Conservation (phyloP, 179 eudicot species). For the Beta lomatogona region DNA sequence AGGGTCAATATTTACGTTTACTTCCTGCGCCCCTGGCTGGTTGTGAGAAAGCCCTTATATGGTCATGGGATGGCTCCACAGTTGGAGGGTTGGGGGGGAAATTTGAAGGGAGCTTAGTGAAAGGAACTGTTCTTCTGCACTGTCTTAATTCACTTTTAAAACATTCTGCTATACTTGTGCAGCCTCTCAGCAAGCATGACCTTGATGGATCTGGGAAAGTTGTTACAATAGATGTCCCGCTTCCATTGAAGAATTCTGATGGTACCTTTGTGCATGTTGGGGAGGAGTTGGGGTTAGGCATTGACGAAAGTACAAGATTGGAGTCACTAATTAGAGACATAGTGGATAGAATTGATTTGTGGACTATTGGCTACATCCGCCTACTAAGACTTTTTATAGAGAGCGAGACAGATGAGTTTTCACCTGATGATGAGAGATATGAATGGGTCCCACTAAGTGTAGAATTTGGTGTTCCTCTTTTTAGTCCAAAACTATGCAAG, state of each 20-base stretch:
- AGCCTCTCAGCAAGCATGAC: conserved; percentile 80
- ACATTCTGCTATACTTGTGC: conserved; percentile 91
- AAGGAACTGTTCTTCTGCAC: conserved; percentile 81
- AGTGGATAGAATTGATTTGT: conserved; percentile 66
- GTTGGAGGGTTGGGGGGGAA: conserved; percentile 95
- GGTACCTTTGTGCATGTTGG: conserved; percentile 74
- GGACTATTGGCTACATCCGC: conserved; percentile 93
- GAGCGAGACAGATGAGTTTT: conserved; percentile 43
- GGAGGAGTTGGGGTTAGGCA: conserved; percentile 68
- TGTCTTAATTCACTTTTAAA: conserved; percentile 90
- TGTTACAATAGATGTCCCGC: conserved; percentile 74
- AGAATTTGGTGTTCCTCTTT: conserved; percentile 92
- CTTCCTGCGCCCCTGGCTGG: conserved; percentile 98
- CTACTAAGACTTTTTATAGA: conserved; percentile 72
- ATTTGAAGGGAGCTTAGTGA: conserved; percentile 85
- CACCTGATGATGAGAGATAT: conserved; percentile 59
- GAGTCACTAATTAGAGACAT: conserved; percentile 54
- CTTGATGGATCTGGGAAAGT: conserved; percentile 68
- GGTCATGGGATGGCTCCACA: conserved; percentile 99
- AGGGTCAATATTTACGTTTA: conserved; percentile 85
- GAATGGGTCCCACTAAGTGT: conserved; percentile 94
- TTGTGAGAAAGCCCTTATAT: conserved; percentile 90
- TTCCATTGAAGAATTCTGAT: conserved; percentile 89
- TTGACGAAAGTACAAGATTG: conserved; percentile 56
- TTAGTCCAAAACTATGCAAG: conserved; percentile 87